A percentile compares a stretch with the other conserved stretches of the same genome.
These are phyloP conservation scores for Aspergillus flavus DNA, from an alignment of 2,329 filamentous ascomycete species.

Conservation along the genomic window DNA sequence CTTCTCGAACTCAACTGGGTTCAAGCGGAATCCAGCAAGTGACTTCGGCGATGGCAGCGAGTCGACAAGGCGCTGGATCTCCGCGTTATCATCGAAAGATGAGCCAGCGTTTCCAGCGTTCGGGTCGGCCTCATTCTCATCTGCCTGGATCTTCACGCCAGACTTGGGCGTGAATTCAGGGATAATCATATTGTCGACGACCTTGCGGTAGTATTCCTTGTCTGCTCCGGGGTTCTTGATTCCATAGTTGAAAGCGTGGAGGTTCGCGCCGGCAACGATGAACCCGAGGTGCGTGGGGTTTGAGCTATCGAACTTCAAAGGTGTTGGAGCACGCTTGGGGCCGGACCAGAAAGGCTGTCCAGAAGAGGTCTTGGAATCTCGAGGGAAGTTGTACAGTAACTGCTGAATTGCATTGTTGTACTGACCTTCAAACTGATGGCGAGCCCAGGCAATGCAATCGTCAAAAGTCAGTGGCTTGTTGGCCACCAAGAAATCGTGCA, in stretches of 20 bases:
- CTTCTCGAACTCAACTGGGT: conserved; percentile 96
- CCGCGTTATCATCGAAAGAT: conserved; percentile 70
- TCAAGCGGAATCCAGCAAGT: conserved; percentile 83
- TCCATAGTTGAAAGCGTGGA: conserved; percentile 97
- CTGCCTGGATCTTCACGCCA: conserved; percentile 93
- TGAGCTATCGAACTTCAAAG: conserved; percentile 82
- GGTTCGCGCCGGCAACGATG: conserved; percentile 81
- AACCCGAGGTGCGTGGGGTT: conserved; percentile 89
- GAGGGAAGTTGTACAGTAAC: conserved; percentile 94
- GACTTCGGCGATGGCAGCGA: conserved; percentile 77
- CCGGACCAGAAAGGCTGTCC: conserved; percentile 97
- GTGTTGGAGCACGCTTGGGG: conserved; percentile 91
- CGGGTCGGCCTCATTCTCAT: conserved; percentile 92
- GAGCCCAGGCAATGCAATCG: conserved; percentile 95
- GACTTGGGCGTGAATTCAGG: conserved; percentile 91
- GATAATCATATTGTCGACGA: conserved; percentile 89
- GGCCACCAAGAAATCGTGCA: conserved; percentile 86
- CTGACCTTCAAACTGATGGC: conserved; percentile 90
- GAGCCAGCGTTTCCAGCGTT: conserved; percentile 64
- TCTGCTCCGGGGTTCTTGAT: conserved; percentile 81
- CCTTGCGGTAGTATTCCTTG: conserved; percentile 72
- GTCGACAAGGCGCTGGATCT: conserved; percentile 71
- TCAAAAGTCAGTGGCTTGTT: conserved; percentile 92
- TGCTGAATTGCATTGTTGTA: conserved; percentile 97
- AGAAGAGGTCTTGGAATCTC: conserved; percentile 83